Base-by-base conservation (phyloP, 495 filamentous ascomycete genomes). In the Cercophora newfieldiana region DNA sequence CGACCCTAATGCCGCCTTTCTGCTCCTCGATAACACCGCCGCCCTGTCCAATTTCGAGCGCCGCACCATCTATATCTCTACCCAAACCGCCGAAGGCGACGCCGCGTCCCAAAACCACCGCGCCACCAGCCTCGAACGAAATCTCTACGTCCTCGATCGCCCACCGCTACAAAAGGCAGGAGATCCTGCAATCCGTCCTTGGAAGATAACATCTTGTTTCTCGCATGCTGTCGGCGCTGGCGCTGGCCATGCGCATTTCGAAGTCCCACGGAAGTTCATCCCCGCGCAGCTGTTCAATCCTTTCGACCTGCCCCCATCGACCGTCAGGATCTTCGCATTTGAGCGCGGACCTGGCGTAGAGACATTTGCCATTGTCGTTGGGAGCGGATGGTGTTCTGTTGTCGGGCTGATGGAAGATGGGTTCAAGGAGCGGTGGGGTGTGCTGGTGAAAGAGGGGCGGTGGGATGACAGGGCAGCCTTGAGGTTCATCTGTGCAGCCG, bases 141-240 rank as follows among this genome's bases (percentile, higher is more conserved):
- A 69, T 58, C 59, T 72, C 1, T 72, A 72, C 51, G 63, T 72
- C 8, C 62, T 72, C 31, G 69, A 72, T 14, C 65, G 60, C 28
- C 67, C 66, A 2, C 48, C 33, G 6, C 16, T 54, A 6, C 55
- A 37, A 10, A 62, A 61, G 1, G 47, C 53, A 19, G 68, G 58
- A 33, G 53, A 67, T 19, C 28, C 37, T 3, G 25, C 31, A 8
- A n/a, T n/a, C 25, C 22, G 31, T n/a, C 5, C 61, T 1, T 72
- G 66, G 66, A 72, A 69, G 59, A 67, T 72, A 49, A 72, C 69
- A 8, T 59, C 48, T 19, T 67, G 64, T 26, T 69, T 69, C 59
- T 72, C 69, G 7, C 69, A 72, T 47, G 69, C 69, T 2, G 49
- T 69, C 18, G 69, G 69, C 19, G 54, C 64, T 24, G 69, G 69